Conservation (phyloP, 2,329 filamentous ascomycete species). For the Aspergillus sp. region DNA sequence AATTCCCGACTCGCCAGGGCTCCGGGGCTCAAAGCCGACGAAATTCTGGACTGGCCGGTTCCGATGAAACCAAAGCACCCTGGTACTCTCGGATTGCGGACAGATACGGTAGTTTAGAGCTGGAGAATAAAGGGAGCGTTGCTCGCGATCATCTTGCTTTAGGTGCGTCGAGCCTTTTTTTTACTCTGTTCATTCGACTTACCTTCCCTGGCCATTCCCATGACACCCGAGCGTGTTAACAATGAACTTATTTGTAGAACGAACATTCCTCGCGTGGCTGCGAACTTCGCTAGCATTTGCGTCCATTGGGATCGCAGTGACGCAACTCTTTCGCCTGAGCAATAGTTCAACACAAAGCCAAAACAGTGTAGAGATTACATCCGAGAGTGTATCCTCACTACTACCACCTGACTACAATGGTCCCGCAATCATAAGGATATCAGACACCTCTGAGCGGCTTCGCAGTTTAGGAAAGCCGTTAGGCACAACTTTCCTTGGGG, state of each 20-base stretch:
- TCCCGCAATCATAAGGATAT: slow-evolving; percentile 17
- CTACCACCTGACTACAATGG: slow-evolving; percentile 22
- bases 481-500: slow-evolving; percentile 64
- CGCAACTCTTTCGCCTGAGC: slow-evolving; percentile 66
- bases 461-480: slow-evolving; percentile 59
- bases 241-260: slow-evolving; percentile 46
- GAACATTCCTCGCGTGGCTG: slow-evolving; percentile 69
- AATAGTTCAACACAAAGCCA: slow-evolving; percentile 37
- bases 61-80: slow-evolving; percentile 20
- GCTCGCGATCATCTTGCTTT: slow-evolving; percentile 65
- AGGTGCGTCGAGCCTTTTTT: slow-evolving; percentile 43
- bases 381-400: slow-evolving; percentile 20
- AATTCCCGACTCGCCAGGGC: slow-evolving; percentile 8
- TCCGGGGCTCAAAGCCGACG: slow-evolving; percentile 9
- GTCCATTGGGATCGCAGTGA: slow-evolving; percentile 65
- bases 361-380: slow-evolving; percentile 11
- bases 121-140: slow-evolving; percentile 67
- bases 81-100: slow-evolving; percentile 54
- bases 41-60: slow-evolving; percentile 1
- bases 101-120: slow-evolving; percentile 61
- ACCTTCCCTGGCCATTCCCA: slow-evolving; percentile 2
- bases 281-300: slow-evolving; percentile 66
- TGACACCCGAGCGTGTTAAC: not conserved
- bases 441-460: slow-evolving; percentile 30
- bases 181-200: not conserved